Percentiles rank a stretch among this genome's conserved stretches.
phyloP scores from a whole-genome alignment of 352 stramenopile genomes.

The Globisporangium spinosum region DNA sequence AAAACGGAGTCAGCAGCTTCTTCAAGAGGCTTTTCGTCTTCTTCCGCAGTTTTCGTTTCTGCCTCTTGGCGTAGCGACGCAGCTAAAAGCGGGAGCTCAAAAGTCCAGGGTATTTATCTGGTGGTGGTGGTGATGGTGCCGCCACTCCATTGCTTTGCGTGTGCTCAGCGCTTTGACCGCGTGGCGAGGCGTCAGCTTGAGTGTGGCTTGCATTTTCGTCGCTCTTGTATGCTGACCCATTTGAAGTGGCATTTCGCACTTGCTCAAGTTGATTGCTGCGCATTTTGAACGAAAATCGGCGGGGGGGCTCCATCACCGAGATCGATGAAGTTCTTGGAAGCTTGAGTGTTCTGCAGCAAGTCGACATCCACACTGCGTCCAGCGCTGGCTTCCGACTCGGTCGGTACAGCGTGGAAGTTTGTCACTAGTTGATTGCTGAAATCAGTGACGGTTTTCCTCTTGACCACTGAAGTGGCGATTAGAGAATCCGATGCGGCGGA shows the following conservation, averaged over 20 bases:
- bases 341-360: not conserved
- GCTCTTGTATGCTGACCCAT: not conserved
- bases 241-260: not conserved
- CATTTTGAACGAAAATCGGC: not conserved
- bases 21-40: not conserved
- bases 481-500: not conserved
- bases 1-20: conserved; percentile 4
- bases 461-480: not conserved
- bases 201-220: not conserved
- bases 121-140: no score
- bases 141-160: not conserved
- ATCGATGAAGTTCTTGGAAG: not conserved
- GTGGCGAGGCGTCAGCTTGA: not conserved
- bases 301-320: not conserved
- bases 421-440: not conserved
- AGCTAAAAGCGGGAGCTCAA: not conserved
- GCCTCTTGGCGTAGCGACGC: not conserved
- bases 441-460: not conserved
- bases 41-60: not conserved
- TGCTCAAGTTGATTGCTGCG: not conserved
- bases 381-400: not conserved
- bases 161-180: not conserved
- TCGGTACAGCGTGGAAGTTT: not conserved
- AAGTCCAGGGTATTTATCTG: not conserved
- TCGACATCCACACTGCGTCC: not conserved